phyloP scores from a whole-genome alignment of 345 rosid species.

The Gossypium mustelinum region DNA sequence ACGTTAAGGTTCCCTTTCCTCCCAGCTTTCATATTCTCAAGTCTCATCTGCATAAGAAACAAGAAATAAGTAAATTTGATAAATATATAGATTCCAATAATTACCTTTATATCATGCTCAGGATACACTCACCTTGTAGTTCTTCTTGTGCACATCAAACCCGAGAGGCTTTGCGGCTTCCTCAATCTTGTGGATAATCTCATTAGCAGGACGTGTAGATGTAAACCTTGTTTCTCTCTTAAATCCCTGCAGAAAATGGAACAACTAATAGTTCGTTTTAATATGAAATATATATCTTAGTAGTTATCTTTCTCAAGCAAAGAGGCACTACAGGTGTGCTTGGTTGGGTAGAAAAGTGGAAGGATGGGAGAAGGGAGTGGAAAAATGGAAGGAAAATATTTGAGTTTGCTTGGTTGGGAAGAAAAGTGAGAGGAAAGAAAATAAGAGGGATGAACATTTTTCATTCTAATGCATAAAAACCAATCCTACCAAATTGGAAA shows the following conservation, averaged over 20 bases:
- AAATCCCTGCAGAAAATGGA: conserved; percentile 43
- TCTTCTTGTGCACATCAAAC: conserved; percentile 85
- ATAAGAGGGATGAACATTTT: too few species aligned
- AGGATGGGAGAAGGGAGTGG: too few species aligned
- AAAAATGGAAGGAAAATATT: too few species aligned
- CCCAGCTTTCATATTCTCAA: conserved; percentile 84
- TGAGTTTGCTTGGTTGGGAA: too few species aligned
- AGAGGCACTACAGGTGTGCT: background rate
- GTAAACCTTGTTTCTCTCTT: conserved; percentile 94
- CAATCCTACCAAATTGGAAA: too few species aligned
- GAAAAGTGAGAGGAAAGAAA: too few species aligned
- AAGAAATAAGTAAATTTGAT: background rate
- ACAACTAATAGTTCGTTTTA: background rate
- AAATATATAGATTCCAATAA: background rate
- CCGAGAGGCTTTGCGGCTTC: conserved; percentile 94
- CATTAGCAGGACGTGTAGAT: conserved; percentile 69
- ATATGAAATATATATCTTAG: background rate
- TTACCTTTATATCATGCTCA: background rate
- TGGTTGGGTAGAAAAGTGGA: too few species aligned
- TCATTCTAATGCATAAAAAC: too few species aligned
- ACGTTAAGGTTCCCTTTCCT: conserved; percentile 92
- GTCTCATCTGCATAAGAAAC: conserved; percentile 61
- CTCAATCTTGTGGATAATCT: conserved; percentile 83
- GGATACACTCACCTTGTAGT: conserved; percentile 59
- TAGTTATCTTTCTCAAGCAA: background rate